phyloP scores from a whole-genome alignment of 202 grass and related monocot species.

The Schoenoplectus triqueter region DNA sequence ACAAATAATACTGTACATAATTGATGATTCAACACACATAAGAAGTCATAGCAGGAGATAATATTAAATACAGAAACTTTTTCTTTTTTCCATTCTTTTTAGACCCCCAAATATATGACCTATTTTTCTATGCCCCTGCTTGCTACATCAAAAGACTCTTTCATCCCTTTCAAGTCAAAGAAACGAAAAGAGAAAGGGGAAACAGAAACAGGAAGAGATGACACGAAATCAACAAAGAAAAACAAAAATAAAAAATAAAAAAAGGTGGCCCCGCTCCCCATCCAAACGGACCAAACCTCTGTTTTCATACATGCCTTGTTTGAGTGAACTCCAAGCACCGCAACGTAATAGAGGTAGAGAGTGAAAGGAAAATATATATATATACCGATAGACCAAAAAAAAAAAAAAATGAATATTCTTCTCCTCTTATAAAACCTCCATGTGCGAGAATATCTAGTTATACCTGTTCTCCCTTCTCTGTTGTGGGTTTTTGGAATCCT shows the following conservation, averaged over 20 bases:
- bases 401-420: constrained; percentile 37
- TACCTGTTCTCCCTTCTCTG: not conserved
- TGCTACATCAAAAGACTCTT: constrained; percentile 91
- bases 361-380: constrained; percentile 23
- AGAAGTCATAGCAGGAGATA: too few species aligned
- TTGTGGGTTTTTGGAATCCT: constrained; percentile 17
- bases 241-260: constrained; percentile 21
- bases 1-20: too few species aligned
- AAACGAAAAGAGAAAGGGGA: constrained; percentile 70
- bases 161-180: constrained; percentile 80
- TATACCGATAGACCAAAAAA: not conserved
- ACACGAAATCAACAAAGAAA: constrained; percentile 44
- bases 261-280: constrained; percentile 49
- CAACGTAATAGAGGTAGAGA: constrained; percentile 42
- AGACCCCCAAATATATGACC: constrained; percentile 65
- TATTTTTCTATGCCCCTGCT: constrained; percentile 64
- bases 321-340: constrained; percentile 62
- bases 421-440: constrained; percentile 35
- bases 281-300: constrained; percentile 34
- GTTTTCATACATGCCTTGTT: constrained; percentile 31
- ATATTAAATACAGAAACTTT: constrained; percentile 20
- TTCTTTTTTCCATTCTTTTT: constrained; percentile 73
- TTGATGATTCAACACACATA: too few species aligned
- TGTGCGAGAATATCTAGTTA: constrained; percentile 38
- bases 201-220: constrained; percentile 47